These are phyloP conservation scores for Exophiala bonariae DNA, from an alignment of 2,329 filamentous ascomycete species.

Conservation along the genomic window DNA sequence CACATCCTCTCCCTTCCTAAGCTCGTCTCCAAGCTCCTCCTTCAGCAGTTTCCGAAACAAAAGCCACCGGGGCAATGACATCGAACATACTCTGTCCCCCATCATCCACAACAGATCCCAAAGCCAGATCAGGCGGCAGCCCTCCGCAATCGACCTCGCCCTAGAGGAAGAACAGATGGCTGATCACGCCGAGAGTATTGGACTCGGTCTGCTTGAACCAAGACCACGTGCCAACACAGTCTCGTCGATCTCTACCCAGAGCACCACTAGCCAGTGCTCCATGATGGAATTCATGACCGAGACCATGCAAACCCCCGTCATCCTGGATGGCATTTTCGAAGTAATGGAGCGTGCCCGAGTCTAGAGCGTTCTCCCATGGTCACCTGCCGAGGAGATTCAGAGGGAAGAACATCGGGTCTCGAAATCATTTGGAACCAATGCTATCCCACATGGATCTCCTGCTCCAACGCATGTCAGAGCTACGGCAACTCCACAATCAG, in stretches of 20 bases:
- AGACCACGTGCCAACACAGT: slow-evolving; percentile 34
- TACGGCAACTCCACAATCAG: no score
- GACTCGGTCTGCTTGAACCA: slow-evolving; percentile 46
- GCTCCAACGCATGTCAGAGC: no score
- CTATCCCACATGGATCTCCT: slow-evolving; percentile 1
- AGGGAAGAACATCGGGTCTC: background rate
- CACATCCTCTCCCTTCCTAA: slow-evolving; percentile 24
- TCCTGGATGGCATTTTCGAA: slow-evolving; percentile 50
- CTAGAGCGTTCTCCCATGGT: no score
- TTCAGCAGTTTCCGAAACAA: slow-evolving; percentile 33
- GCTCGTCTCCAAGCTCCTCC: slow-evolving; percentile 29
- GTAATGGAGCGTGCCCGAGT: slow-evolving; percentile 39
- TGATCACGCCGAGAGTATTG: slow-evolving; percentile 39
- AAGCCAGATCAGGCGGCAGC: slow-evolving; percentile 40
- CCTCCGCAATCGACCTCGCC: slow-evolving; percentile 45
- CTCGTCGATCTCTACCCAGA: slow-evolving; percentile 8
- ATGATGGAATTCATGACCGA: slow-evolving; percentile 23
- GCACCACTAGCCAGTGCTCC: slow-evolving; percentile 16
- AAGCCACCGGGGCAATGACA: slow-evolving; percentile 31
- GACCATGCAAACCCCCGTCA: slow-evolving; percentile 28
- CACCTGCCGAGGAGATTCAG: no score
- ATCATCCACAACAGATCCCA: slow-evolving; percentile 17
- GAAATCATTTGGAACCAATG: no score
- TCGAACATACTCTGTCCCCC: slow-evolving; percentile 25
- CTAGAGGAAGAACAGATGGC: slow-evolving; percentile 44